Base-by-base conservation (phyloP, 176 grass and related monocot genomes). In the Calamus simplicifolius region DNA sequence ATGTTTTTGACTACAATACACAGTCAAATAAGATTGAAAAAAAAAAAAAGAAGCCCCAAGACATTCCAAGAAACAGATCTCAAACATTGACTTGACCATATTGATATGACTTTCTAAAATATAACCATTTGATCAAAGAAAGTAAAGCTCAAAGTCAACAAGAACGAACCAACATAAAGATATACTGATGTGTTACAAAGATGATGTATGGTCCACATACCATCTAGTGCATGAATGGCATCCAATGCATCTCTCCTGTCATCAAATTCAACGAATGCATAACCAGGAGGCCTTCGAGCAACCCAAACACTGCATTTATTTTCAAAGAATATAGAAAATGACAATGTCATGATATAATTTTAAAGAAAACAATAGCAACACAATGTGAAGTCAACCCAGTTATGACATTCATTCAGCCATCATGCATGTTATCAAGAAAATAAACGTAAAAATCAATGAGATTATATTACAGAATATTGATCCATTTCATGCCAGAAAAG, bases 261-360 rank as follows among this genome's bases (percentile, higher is more conserved):
- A 48, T 73, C 70, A 63, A 73, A 73, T 62, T 73, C 59, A 72
- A 62, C 49, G 63, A 73, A 73, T 25, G 58, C 70, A 73, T 73
- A 73, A 63, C 70, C 70, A 54, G 70, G 70, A 17, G 70, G 70
- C 50, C 70, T 73, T 54, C 70, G 27, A 73, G 70, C 70, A 73
- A 73, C 59, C 70, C 70, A 73, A 43, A 73, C 70, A 63, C 58
- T 73, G 59, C 50, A 62, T 15, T 52, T 14, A 19, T 12, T 59
- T 58, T 58, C 26, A 50, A 59, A 59, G 3, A 10, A 10, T 4
- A 3, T 16, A 29, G 28, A 60, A 60, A 30, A 35, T 18, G 12
- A 25, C 58, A 60, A 17, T n/a, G 7, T 30, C 28, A 60, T 3
- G 4, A 60, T 10, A 26, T 60, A 17, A 12, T 43, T 43, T 43